Evolutionary conservation across 495 filamentous ascomycete species (phyloP), one percentile per base, ranked within the genome.

Genomic region (Cryomyces minteri): DNA sequence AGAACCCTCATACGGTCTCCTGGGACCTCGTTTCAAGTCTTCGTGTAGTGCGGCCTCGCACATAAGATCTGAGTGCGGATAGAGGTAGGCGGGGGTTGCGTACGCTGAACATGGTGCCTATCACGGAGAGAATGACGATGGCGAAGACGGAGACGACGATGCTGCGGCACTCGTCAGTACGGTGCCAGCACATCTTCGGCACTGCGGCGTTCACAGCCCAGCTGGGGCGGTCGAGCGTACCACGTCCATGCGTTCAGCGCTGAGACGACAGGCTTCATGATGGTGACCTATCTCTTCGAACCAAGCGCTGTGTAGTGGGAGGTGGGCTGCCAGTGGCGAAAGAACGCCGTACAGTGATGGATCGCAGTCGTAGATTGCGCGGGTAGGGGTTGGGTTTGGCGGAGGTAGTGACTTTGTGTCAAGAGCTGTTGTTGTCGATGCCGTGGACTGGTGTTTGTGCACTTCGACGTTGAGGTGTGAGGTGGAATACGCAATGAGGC

Each of bases 231-330:
- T 25, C 18, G 18, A 39, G 43, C 60, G 48, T 68, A 93, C 86
- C 87, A 93, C 65, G 79, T 84, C 85, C 86, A 94, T 58, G 87
- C 87, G 67, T 92, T 87, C 69, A 90, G 67, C 46, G 82, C 76
- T 51, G 83, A 80, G 41, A 94, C 82, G 57, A 94, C 67, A 45
- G 87, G 87, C 77, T 94, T 93, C 84, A 93, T 93, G 53, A 53
- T 80, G 71, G 62, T 2, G 43, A 2, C 18, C 18, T 25, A 25
- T 25, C 18, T 25, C 18, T 25, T 25, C 18, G 18, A 25, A 25
- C 2, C 18, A 25, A 25, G 18, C 18, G 18, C 18, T 25, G 18
- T 25, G 18, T 25, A 25, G 18, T 25, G 18, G 18, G 18, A 25
- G 18, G 18, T 25, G 18, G 18, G 18, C 18, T 25, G 18, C 18